phyloP scores from a whole-genome alignment of 2,329 filamentous ascomycete species.

The Exophiala sideris region DNA sequence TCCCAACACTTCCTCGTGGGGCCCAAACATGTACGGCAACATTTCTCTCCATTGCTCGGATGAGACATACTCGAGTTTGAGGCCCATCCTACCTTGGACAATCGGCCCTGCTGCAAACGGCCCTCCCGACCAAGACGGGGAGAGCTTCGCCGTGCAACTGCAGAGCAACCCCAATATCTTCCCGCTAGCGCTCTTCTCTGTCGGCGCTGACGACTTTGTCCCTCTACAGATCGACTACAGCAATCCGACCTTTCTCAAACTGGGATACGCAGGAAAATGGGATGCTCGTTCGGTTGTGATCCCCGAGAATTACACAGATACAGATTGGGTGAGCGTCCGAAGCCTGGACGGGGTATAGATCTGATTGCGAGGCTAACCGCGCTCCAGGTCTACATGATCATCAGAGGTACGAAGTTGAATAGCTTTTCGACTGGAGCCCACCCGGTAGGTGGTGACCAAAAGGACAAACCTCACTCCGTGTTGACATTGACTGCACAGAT shows the following conservation, averaged over 20 bases:
- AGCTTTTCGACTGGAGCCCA: not conserved
- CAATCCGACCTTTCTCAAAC: not conserved
- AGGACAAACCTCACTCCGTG: slow-evolving; percentile 6
- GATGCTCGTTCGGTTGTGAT: not conserved
- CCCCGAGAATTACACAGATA: not conserved
- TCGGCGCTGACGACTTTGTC: not conserved
- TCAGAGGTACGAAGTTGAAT: not conserved
- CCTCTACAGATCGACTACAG: not conserved
- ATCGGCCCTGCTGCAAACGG: slow-evolving; percentile 1
- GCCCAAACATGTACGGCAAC: not conserved
- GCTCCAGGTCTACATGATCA: not conserved
- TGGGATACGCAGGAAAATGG: not conserved
- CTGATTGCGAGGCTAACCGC: not conserved
- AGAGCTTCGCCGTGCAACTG: not conserved
- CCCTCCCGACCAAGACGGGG: not conserved
- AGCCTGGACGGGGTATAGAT: not conserved
- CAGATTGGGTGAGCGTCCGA: not conserved
- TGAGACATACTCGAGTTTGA: slow-evolving; percentile 6
- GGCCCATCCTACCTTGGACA: slow-evolving; percentile 12
- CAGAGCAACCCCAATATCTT: slow-evolving; percentile 1
- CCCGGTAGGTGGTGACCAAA: slow-evolving; percentile 1
- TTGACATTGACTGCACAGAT: slow-evolving; percentile 51
- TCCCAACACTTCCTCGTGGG: not conserved
- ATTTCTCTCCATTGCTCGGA: slow-evolving; percentile 32
- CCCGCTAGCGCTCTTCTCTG: not conserved